phyloP scores from a whole-genome alignment of 306 rosid genomes.

The Dalbergia cultrata region DNA sequence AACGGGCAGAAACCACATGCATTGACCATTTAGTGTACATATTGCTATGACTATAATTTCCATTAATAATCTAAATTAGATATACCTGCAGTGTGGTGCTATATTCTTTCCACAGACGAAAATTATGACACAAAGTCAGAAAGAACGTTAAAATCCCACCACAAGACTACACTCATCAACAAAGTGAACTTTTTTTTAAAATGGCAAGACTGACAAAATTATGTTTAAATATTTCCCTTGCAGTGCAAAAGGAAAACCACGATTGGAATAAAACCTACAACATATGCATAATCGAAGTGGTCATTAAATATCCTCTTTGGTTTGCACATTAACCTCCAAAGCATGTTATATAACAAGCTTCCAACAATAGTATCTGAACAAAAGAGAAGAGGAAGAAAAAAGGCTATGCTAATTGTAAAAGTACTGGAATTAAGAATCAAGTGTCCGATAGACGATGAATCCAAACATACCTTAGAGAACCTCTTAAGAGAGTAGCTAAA shows the following conservation, averaged over 20 bases:
- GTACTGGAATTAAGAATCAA: neutral
- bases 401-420: neutral
- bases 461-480: too few species aligned
- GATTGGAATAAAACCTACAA: neutral
- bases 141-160: constrained; percentile 64
- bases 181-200: constrained; percentile 38
- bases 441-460: too few species aligned
- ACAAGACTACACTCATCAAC: constrained; percentile 30
- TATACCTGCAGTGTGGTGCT: constrained; percentile 76
- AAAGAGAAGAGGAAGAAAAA: neutral
- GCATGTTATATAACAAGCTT: too few species aligned
- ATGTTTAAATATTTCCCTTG: neutral
- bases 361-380: too few species aligned
- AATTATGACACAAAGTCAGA: constrained; percentile 86
- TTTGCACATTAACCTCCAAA: neutral
- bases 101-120: constrained; percentile 87
- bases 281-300: neutral
- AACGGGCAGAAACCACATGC: constrained; percentile 1
- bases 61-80: constrained; percentile 13
- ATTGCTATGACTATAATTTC: neutral
- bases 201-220: neutral
- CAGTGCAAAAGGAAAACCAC: neutral
- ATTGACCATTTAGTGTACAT: constrained; percentile 10
- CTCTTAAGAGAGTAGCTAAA: too few species aligned
- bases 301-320: neutral